Conservation (phyloP, 192 early-diverging fungal genomes). For the Backusella psychrophila region DNA sequence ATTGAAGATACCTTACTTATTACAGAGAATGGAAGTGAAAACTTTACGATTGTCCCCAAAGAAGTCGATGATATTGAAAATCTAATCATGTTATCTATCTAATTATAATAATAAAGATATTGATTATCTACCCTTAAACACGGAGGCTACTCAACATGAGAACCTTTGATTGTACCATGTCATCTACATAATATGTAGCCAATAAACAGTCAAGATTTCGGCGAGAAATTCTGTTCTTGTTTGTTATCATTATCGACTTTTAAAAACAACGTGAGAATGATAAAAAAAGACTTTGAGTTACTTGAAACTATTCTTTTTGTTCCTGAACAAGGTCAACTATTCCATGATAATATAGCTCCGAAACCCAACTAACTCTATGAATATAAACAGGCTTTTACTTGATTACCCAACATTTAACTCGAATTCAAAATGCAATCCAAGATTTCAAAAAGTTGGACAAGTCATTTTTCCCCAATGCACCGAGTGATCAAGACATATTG, state of each 20-base stretch:
- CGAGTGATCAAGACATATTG: neutral
- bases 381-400: constrained; percentile 6
- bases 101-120: no score
- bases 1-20: constrained; percentile 92
- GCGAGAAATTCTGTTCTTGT: neutral
- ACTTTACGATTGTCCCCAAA: constrained; percentile 83
- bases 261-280: neutral
- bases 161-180: no score
- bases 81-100: neutral
- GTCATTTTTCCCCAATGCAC: neutral
- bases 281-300: constrained; percentile 13
- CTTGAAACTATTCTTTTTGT: constrained; percentile 23
- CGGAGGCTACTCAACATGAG: no score
- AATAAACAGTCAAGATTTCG: neutral
- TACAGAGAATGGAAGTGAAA: constrained; percentile 77
- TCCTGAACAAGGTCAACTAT: constrained; percentile 13
- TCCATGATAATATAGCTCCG: neutral
- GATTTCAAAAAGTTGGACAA: neutral
- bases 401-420: neutral
- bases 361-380: neutral
- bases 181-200: no score
- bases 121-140: no score
- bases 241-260: neutral
- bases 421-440: constrained; percentile 4
- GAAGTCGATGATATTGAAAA: constrained; percentile 77